Evolutionary conservation across 2,329 filamentous ascomycete species (phyloP).

Genomic region (Phaeosphaeria sp.): DNA sequence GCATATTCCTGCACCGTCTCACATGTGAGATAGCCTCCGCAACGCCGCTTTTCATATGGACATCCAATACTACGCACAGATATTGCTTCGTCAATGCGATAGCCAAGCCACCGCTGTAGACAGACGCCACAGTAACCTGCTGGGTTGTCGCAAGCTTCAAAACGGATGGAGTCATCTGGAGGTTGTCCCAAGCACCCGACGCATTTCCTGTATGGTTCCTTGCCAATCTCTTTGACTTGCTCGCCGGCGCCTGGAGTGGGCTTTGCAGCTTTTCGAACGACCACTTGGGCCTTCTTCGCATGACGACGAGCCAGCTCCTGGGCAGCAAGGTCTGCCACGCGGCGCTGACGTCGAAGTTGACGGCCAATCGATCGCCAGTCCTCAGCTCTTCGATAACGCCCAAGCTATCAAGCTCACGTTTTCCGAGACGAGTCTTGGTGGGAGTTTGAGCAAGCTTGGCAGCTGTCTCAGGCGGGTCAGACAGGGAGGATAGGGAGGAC

Average conservation of each 20-base stretch:
- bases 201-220: neutral
- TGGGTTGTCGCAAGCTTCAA: neutral
- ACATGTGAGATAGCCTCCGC: too few relatives aligned
- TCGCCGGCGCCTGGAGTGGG: too few relatives aligned
- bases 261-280: too few relatives aligned
- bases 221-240: too few relatives aligned
- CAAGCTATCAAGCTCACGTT: neutral
- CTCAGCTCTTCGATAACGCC: neutral
- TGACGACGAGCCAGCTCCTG: neutral
- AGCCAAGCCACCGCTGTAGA: neutral
- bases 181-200: neutral
- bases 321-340: neutral
- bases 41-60: too few relatives aligned
- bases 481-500: too few relatives aligned
- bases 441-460: neutral
- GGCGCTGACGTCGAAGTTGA: neutral
- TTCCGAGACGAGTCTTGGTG: neutral
- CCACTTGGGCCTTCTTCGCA: neutral
- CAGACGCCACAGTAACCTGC: neutral
- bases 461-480: neutral
- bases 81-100: too few relatives aligned
- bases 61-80: too few relatives aligned
- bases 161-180: neutral
- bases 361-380: neutral
- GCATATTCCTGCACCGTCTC: too few relatives aligned